A percentile compares a stretch with the other conserved stretches of the same genome.
Evolutionary conservation across 305 asterid species (phyloP).

Genomic region (Coffea humblotiana): DNA sequence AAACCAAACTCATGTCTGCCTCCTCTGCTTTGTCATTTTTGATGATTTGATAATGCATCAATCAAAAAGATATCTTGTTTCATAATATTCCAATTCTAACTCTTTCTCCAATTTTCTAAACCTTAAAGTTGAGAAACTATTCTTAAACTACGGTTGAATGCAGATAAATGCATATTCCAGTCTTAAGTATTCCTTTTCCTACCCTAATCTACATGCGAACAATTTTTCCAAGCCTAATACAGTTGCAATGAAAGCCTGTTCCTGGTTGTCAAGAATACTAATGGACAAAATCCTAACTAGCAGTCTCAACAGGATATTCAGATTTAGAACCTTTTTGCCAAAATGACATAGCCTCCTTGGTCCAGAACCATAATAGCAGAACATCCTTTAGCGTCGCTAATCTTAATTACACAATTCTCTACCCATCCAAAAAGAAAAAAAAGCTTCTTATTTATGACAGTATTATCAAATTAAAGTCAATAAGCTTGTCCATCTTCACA

Average conservation of each 20-base stretch:
- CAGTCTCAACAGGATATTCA: not conserved
- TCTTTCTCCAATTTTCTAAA: not conserved
- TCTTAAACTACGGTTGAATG: not conserved
- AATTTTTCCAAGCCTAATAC: not conserved
- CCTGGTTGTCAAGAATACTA: not conserved
- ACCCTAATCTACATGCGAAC: not conserved
- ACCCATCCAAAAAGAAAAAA: not conserved
- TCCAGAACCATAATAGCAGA: not conserved
- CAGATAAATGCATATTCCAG: not conserved
- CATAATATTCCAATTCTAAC: not conserved
- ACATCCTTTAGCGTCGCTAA: not conserved
- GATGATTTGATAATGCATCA: not conserved
- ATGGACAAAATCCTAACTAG: not conserved
- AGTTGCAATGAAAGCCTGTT: not conserved
- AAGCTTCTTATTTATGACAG: not conserved
- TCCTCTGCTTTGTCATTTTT: not conserved
- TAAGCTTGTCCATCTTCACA: not conserved
- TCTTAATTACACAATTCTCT: not conserved
- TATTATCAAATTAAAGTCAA: not conserved
- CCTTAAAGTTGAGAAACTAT: not conserved
- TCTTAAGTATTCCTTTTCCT: not conserved
- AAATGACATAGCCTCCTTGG: not conserved
- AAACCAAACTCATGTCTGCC: not conserved
- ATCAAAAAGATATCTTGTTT: not conserved
- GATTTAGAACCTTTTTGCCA: not conserved